Conservation (phyloP, 148 eudicot species). For the Camellia granthamiana region DNA sequence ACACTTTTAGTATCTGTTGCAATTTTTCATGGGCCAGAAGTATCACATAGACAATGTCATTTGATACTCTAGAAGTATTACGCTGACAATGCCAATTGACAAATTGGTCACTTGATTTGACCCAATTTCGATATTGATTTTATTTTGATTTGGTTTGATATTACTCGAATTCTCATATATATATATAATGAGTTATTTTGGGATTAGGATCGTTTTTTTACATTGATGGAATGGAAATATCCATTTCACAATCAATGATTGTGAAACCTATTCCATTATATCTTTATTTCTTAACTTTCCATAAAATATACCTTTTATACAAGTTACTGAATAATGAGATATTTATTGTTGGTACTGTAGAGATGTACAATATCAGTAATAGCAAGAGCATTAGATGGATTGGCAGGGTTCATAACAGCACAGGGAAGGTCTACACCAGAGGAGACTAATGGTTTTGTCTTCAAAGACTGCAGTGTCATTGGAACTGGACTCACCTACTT, state of each 20-base stretch:
- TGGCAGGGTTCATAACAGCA: constrained; percentile 60
- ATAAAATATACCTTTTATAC: background rate
- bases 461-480: constrained; percentile 49
- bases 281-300: no score
- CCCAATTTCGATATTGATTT: background rate
- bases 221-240: no score
- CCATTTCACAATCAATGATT: no score
- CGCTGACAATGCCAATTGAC: background rate
- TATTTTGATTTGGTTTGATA: no score
- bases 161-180: background rate
- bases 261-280: no score
- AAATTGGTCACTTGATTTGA: background rate
- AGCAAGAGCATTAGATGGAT: constrained; percentile 23
- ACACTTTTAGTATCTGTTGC: background rate
- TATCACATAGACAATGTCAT: background rate
- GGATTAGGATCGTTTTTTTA: no score
- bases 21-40: background rate
- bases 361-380: constrained; percentile 43
- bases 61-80: background rate
- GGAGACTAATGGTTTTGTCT: constrained; percentile 63
- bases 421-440: constrained; percentile 43
- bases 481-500: constrained; percentile 44
- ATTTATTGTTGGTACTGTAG: constrained; percentile 29
- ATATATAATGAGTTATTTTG: no score
- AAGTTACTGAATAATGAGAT: background rate